Evolutionary conservation across 176 grass and related monocot genomes (phyloP).

Genomic region (Eleusine coracana): DNA sequence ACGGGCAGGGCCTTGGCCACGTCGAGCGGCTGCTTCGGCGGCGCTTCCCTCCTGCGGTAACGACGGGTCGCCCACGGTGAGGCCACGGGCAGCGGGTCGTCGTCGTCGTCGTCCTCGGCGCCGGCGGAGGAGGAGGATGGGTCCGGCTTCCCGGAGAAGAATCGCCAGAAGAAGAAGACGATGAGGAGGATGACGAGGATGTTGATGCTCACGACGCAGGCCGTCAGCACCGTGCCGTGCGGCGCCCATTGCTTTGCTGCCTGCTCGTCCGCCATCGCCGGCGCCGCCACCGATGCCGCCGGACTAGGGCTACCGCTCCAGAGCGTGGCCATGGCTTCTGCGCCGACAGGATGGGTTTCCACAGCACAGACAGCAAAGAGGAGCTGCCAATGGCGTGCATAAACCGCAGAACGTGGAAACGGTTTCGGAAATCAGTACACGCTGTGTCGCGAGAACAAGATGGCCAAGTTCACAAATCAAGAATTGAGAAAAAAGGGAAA

Average conservation of each 20-base stretch:
- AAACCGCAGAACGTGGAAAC: background rate
- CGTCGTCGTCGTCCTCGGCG: constrained; percentile 2
- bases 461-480: background rate
- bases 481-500: background rate
- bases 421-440: background rate
- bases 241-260: constrained; percentile 31
- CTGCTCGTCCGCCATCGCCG: constrained; percentile 1
- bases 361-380: background rate
- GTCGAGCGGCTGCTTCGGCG: background rate
- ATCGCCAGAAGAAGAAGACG: constrained; percentile 63
- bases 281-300: constrained; percentile 31
- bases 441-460: background rate
- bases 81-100: constrained; percentile 18
- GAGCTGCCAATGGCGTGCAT: constrained; percentile 26
- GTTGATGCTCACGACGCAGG: constrained; percentile 54
- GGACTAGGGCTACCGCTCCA: constrained; percentile 14
- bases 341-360: background rate
- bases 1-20: constrained; percentile 43
- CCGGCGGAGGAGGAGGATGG: background rate
- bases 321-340: constrained; percentile 34
- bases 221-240: constrained; percentile 38
- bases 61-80: constrained; percentile 27
- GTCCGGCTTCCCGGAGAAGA: constrained; percentile 51
- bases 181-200: constrained; percentile 56
- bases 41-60: background rate